These are phyloP conservation scores for Sonneratia alba DNA, from an alignment of 345 rosid genomes.

Conservation along the genomic window DNA sequence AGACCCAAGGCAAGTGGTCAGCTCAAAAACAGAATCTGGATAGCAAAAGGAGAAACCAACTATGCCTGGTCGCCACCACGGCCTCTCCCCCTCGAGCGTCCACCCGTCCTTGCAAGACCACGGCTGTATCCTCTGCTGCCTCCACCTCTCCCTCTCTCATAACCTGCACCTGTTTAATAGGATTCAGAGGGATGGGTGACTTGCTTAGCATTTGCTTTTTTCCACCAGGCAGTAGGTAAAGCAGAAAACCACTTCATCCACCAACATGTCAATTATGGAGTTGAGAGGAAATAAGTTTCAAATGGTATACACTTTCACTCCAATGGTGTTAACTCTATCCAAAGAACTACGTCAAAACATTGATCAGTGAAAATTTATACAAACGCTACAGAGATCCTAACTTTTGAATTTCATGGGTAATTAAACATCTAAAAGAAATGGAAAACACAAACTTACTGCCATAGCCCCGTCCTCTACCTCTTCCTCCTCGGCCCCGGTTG, in stretches of 20 bases:
- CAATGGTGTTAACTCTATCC: neutral
- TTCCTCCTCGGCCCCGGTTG: constrained; percentile 28
- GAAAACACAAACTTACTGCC: constrained; percentile 24
- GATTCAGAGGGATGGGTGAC: neutral
- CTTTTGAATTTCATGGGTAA: neutral
- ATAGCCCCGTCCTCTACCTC: constrained; percentile 45
- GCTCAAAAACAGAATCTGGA: neutral
- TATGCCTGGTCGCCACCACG: constrained; percentile 23
- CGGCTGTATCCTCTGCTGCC: constrained; percentile 34
- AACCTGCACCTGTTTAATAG: constrained; percentile 9
- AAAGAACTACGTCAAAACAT: neutral
- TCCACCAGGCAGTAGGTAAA: neutral
- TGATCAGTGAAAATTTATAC: neutral
- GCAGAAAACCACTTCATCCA: neutral
- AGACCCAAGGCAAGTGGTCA: neutral
- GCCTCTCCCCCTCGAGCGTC: constrained; percentile 51
- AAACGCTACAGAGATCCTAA: no score
- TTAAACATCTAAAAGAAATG: neutral
- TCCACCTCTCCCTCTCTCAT: constrained; percentile 21
- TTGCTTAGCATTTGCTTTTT: neutral
- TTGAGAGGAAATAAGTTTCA: neutral
- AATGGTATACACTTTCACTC: no score
- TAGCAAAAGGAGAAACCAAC: neutral
- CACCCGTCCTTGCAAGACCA: constrained; percentile 48
- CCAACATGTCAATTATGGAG: neutral